phyloP scores from a whole-genome alignment of 306 rosid species.

The Canavalia ensiformis region DNA sequence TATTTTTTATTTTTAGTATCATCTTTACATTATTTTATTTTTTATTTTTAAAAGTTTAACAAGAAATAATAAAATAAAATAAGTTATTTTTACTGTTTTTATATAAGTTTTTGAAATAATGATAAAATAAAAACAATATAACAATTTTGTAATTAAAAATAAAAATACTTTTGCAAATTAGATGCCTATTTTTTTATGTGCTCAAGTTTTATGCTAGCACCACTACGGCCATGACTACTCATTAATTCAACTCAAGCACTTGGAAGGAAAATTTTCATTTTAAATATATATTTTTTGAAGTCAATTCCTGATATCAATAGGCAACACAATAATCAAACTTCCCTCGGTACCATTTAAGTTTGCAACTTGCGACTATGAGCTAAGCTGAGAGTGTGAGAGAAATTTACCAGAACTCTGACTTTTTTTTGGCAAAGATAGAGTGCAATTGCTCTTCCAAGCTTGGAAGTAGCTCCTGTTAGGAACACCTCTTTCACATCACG shows the following conservation, averaged over 20 bases:
- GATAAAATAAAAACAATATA: too few species aligned
- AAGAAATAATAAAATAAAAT: too few species aligned
- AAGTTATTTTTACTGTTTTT: too few species aligned
- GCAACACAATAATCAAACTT: not conserved
- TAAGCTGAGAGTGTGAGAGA: not conserved
- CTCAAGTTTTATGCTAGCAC: not conserved
- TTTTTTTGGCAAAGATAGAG: conserved; percentile 87
- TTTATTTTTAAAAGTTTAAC: too few species aligned
- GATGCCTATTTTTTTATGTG: not conserved
- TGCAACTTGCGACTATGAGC: not conserved
- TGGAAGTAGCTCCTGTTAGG: conserved; percentile 93
- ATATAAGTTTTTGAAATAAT: too few species aligned
- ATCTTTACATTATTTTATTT: too few species aligned
- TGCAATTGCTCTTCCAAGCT: conserved; percentile 98
- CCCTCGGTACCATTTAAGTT: not conserved
- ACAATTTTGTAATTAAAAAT: too few species aligned
- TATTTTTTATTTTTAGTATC: not conserved
- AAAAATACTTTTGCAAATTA: too few species aligned
- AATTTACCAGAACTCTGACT: conserved; percentile 87
- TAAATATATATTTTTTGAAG: not conserved
- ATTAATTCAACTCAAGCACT: conserved; percentile 1
- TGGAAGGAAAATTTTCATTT: not conserved
- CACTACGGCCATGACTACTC: not conserved
- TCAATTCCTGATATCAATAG: not conserved
- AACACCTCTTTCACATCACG: conserved; percentile 82